These are phyloP conservation scores for Lanmaoa rubissima DNA, from an alignment of 768 basidiomycete genomes.

Conservation along the genomic window DNA sequence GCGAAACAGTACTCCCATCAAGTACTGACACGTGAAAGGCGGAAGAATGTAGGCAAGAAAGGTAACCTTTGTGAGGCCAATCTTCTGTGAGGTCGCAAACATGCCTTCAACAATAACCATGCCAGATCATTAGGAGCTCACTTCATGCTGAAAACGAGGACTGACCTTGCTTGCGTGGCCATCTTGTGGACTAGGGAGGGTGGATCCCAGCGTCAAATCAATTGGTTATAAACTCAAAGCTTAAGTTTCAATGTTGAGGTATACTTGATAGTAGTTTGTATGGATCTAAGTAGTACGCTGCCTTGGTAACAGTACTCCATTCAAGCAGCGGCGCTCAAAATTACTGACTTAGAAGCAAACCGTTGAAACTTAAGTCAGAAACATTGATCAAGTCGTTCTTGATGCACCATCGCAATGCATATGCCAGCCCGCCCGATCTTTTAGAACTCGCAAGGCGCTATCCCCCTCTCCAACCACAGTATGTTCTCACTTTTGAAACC, in stretches of 20 bases:
- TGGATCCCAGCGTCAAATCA: neutral
- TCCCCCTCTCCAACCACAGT: conserved; percentile 57
- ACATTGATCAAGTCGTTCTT: too few relatives aligned
- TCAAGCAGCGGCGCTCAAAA: too few relatives aligned
- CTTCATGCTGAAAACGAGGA: neutral
- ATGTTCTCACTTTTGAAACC: conserved; percentile 16
- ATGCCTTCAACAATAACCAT: neutral
- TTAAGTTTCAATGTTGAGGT: too few relatives aligned
- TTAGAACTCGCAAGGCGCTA: conserved; percentile 51
- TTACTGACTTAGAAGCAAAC: too few relatives aligned
- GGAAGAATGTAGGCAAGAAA: conserved; percentile 39
- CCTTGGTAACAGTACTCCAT: too few relatives aligned
- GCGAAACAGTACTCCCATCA: conserved; percentile 50
- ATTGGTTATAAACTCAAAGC: neutral
- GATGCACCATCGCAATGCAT: conserved; percentile 53
- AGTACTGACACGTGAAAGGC: conserved; percentile 43
- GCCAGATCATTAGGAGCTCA: neutral
- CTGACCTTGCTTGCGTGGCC: neutral
- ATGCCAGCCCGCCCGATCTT: conserved; percentile 57
- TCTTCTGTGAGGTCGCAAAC: conserved; percentile 8
- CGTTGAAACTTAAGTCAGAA: too few relatives aligned
- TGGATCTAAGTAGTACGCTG: too few relatives aligned
- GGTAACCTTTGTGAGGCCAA: conserved; percentile 20
- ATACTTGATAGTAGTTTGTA: too few relatives aligned
- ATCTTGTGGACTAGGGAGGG: neutral